These are phyloP conservation scores for Alternaria solani DNA, from an alignment of 2,329 filamentous ascomycete species.

Conservation along the genomic window DNA sequence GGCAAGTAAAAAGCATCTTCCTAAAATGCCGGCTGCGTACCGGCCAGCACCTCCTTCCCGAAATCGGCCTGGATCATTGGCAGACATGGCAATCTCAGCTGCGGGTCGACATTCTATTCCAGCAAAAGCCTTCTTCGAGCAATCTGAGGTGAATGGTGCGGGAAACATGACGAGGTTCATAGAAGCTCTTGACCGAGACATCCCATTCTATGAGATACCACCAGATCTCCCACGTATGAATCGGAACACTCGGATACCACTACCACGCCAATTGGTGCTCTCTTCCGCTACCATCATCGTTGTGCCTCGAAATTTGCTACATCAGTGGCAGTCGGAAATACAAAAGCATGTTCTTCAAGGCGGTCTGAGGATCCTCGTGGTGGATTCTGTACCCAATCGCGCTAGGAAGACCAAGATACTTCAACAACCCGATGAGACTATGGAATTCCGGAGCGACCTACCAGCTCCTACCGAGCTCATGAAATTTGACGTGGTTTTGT, in stretches of 20 bases:
- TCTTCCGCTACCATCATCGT: conserved; percentile 78
- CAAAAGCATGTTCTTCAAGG: conserved; percentile 71
- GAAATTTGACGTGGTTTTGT: conserved; percentile 77
- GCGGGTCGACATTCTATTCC: conserved; percentile 72
- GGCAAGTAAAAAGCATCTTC: conserved; percentile 74
- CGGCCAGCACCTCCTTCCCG: conserved; percentile 55
- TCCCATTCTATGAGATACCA: conserved; percentile 53
- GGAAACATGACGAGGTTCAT: conserved; percentile 47
- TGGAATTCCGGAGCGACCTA: conserved; percentile 56
- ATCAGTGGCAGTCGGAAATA: conserved; percentile 86
- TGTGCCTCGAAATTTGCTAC: conserved; percentile 81
- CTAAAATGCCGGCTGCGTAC: conserved; percentile 70
- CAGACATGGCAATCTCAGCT: conserved; percentile 77
- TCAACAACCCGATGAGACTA: conserved; percentile 20
- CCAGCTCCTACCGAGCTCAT: conserved; percentile 68
- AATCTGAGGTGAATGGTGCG: conserved; percentile 48
- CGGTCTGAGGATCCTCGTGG: conserved; percentile 69
- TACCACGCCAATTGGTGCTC: conserved; percentile 65
- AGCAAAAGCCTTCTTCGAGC: conserved; percentile 72
- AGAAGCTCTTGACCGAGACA: conserved; percentile 42
- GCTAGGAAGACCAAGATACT: conserved; percentile 21
- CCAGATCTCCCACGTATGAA: conserved; percentile 51
- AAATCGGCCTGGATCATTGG: conserved; percentile 66
- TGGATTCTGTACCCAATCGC: conserved; percentile 56
- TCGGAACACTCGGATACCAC: conserved; percentile 51